Evolutionary conservation across 192 early-diverging fungal genomes (phyloP).

Genomic region (Coemansia sp.): DNA sequence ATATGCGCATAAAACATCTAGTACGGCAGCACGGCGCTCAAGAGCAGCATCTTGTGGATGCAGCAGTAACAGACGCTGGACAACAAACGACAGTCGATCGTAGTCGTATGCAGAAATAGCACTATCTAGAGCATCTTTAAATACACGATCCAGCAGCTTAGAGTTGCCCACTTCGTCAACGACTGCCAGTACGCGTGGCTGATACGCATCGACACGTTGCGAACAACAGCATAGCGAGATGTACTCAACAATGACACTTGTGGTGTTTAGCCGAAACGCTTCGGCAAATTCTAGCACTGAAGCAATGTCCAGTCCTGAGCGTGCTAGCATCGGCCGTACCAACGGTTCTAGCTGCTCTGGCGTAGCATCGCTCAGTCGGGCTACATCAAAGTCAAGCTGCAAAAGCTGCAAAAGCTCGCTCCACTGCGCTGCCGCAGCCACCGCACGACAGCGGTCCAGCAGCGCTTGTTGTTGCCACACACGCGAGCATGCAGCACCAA

Average conservation of each 20-base stretch:
- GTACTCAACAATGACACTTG: constrained; percentile 48
- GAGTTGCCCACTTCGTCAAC: constrained; percentile 58
- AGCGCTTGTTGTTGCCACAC: constrained; percentile 68
- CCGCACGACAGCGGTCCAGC: constrained; percentile 57
- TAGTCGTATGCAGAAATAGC: constrained; percentile 64
- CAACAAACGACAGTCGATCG: constrained; percentile 61
- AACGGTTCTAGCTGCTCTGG: constrained; percentile 55
- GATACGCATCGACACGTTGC: constrained; percentile 41
- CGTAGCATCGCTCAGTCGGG: constrained; percentile 49
- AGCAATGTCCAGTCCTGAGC: constrained; percentile 59
- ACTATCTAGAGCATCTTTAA: constrained; percentile 49
- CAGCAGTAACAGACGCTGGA: constrained; percentile 53
- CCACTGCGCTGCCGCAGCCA: constrained; percentile 65
- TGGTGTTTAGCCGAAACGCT: constrained; percentile 54
- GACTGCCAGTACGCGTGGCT: constrained; percentile 52
- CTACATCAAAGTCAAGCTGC: constrained; percentile 60
- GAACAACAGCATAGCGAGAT: constrained; percentile 40
- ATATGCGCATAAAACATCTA: constrained; percentile 59
- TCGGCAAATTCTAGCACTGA: constrained; percentile 65
- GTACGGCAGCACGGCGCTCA: constrained; percentile 39
- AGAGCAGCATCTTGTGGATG: constrained; percentile 48
- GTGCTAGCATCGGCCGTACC: constrained; percentile 58
- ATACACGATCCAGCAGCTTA: constrained; percentile 50
- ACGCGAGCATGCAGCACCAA: constrained; percentile 58
- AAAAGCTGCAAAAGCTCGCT: constrained; percentile 62